These are phyloP conservation scores for Ceratocystis eucalypticola DNA, from an alignment of 2,329 filamentous ascomycete genomes.

Conservation along the genomic window DNA sequence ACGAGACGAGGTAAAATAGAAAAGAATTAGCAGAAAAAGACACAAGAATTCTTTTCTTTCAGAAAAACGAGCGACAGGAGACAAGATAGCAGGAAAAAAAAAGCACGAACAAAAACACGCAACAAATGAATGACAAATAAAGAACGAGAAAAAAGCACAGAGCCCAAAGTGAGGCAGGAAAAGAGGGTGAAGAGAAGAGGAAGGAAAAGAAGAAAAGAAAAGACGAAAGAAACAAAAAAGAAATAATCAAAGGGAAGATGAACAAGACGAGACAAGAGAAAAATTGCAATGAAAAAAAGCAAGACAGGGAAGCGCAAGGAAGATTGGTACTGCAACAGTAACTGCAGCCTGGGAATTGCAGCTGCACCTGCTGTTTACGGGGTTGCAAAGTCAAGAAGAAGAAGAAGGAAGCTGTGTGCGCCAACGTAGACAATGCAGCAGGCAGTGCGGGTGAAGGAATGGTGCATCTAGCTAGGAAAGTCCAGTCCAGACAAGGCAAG, in stretches of 20 bases:
- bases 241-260: neutral
- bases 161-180: neutral
- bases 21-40: neutral
- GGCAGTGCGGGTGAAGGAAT: neutral
- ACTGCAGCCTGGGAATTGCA: neutral
- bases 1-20: neutral
- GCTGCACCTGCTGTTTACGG: neutral
- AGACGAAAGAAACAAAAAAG: neutral
- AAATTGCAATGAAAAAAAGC: neutral
- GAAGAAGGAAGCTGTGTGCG: neutral
- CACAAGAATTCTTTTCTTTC: neutral
- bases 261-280: slow-evolving; percentile 1
- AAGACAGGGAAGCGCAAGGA: neutral
- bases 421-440: neutral
- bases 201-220: neutral
- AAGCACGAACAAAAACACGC: slow-evolving; percentile 8
- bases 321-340: neutral
- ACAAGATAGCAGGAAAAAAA: slow-evolving; percentile 8
- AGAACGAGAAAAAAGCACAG: neutral
- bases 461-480: neutral
- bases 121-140: slow-evolving; percentile 9
- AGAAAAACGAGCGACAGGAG: slow-evolving; percentile 1
- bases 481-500: neutral
- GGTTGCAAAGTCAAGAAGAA: neutral
- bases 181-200: neutral